A percentile compares a stretch with the other conserved stretches of the same genome.
Conservation (phyloP, 1,284 basidiomycete species). For the Cryptococcus sp. region DNA sequence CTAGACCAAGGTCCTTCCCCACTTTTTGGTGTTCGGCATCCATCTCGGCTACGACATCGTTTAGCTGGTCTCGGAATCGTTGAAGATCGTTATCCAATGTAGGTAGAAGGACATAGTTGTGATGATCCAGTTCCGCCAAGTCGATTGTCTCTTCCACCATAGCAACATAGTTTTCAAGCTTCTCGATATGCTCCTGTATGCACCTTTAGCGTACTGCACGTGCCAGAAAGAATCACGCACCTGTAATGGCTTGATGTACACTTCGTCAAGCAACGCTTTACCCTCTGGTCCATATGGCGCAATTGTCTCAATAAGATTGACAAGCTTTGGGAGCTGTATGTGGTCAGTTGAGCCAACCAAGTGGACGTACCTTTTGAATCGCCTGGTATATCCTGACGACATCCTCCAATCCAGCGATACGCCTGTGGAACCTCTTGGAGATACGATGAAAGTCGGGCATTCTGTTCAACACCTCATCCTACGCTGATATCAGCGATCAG, state of each 20-base stretch:
- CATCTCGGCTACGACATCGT: constrained; percentile 68
- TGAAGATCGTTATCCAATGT: constrained; percentile 58
- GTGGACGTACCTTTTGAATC: constrained; percentile 55
- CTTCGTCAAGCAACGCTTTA: constrained; percentile 60
- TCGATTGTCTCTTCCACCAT: constrained; percentile 97
- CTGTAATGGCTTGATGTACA: constrained; percentile 60
- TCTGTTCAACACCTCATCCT: constrained; percentile 79
- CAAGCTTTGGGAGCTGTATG: constrained; percentile 67
- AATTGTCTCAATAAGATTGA: constrained; percentile 56
- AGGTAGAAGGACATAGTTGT: constrained; percentile 89
- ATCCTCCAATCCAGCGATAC: constrained; percentile 81
- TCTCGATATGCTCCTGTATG: constrained; percentile 58
- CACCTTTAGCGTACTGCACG: background rate
- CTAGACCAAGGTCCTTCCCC: constrained; percentile 71
- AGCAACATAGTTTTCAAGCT: constrained; percentile 73
- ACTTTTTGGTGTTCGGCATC: constrained; percentile 76
- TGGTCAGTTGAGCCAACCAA: background rate
- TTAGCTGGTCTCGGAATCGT: constrained; percentile 64
- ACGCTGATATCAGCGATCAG: background rate
- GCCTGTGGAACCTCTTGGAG: constrained; percentile 86
- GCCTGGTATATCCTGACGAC: constrained; percentile 96
- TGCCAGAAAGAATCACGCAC: constrained; percentile 46
- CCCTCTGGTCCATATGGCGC: constrained; percentile 41
- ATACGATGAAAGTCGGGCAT: constrained; percentile 96
- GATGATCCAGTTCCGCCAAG: constrained; percentile 71